These are phyloP conservation scores for Prunus yedoensis DNA, from an alignment of 331 rosid species.

Conservation along the genomic window DNA sequence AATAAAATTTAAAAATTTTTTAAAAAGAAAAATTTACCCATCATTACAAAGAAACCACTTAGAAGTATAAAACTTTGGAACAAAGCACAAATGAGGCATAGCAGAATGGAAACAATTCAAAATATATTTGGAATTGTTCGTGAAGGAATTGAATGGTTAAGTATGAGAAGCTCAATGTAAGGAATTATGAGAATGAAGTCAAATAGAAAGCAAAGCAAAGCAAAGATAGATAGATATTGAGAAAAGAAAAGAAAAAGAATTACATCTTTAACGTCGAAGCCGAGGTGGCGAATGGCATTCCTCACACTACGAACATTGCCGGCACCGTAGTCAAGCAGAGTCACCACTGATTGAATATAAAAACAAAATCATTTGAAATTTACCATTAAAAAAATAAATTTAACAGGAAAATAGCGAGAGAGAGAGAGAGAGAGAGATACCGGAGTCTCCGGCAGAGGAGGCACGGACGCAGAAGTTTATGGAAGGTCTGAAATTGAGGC, in stretches of 20 bases:
- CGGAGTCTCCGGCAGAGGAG: slow-evolving; percentile 57
- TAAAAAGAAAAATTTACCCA: background rate
- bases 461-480: slow-evolving; percentile 63
- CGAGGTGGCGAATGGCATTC: slow-evolving; percentile 79
- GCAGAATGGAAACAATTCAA: background rate
- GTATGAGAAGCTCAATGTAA: background rate
- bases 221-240: background rate
- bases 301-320: slow-evolving; percentile 93
- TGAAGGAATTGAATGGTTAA: background rate
- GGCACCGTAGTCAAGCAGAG: slow-evolving; percentile 92
- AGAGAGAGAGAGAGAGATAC: slow-evolving; percentile 31
- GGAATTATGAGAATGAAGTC: background rate
- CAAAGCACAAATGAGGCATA: background rate
- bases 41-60: background rate
- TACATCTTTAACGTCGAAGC: slow-evolving; percentile 88
- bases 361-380: background rate
- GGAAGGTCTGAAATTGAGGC: slow-evolving; percentile 29
- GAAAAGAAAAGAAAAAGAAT: slow-evolving; percentile 12
- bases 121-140: background rate
- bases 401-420: background rate
- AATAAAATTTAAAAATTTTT: too few species aligned
- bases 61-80: background rate
- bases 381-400: background rate
- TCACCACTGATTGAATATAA: slow-evolving; percentile 51
- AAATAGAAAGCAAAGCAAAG: background rate